phyloP scores from a whole-genome alignment of 169 alveolate species.

The Blepharisma undulans region DNA sequence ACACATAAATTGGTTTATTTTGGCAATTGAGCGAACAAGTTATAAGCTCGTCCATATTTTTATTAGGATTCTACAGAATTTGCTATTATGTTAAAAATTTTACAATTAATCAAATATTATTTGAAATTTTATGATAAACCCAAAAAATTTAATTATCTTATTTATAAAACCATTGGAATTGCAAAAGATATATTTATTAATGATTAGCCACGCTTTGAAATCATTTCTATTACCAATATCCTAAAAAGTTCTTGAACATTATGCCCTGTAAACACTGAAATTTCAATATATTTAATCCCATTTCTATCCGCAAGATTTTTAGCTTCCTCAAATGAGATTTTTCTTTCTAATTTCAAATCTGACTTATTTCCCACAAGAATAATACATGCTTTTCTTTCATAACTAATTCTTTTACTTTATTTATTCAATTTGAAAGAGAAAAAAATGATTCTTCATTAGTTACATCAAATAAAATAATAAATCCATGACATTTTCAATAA shows the following conservation, averaged over 20 bases:
- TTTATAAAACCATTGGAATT: too few species aligned
- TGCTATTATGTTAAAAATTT: too few species aligned
- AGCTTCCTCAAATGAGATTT: slow-evolving; percentile 92
- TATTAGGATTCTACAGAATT: too few species aligned
- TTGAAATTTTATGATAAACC: too few species aligned
- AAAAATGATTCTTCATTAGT: slow-evolving; percentile 94
- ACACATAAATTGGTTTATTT: too few species aligned
- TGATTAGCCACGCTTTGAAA: too few species aligned
- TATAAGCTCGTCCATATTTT: too few species aligned
- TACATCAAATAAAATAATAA: slow-evolving; percentile 95
- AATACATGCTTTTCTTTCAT: slow-evolving; percentile 93
- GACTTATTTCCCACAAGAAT: slow-evolving; percentile 94
- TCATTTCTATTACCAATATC: slow-evolving; percentile 68
- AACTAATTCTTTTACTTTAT: slow-evolving; percentile 93
- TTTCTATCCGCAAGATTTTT: slow-evolving; percentile 61
- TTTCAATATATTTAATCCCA: slow-evolving; percentile 57
- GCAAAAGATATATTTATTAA: too few species aligned
- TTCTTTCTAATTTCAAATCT: slow-evolving; percentile 92
- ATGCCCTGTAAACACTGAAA: slow-evolving; percentile 21
- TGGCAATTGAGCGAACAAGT: too few species aligned
- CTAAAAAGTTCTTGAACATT: slow-evolving; percentile 83
- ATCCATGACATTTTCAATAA: slow-evolving; percentile 99
- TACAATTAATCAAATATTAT: too few species aligned
- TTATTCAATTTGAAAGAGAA: slow-evolving; percentile 93
- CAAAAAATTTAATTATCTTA: too few species aligned